Evolutionary conservation across 2,329 filamentous ascomycete genomes (phyloP), one percentile per base, ranked within the genome.

Genomic region (Lasiodiplodia sp.): DNA sequence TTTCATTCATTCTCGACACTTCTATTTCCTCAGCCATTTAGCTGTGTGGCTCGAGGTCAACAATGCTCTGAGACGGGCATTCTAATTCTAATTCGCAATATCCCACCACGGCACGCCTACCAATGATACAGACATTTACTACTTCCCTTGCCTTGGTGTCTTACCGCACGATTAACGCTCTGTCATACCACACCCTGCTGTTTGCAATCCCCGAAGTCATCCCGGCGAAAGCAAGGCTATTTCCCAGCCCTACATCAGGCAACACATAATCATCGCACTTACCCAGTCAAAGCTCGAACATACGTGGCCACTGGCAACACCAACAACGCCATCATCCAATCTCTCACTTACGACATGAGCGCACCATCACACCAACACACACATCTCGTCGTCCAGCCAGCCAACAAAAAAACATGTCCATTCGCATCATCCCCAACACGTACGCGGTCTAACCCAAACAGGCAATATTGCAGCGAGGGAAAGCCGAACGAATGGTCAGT

Each of bases 381-480:
- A 21, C 44, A 16, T 40, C 18, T 47, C 3, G 7, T 21, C 14
- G 7, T 34, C 31, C 7, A 10, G 31, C 44, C 44, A 47, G 7
- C 25, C 7, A 53, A 6, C 51, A 53, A 16, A 53, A 53, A 28
- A 14, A 31, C 38, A 14, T 40, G 4, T 6, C 38, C 38, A 34
- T 34, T 34, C 44, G 5, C 44, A 18, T 5, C 14, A 56, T 28
- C 10, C 53, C 31, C 2, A 18, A 21, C 37, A 44, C 37, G 37
- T 21, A 1, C 31, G 31, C 8, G 28, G 44, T 10, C 57, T 62
- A 62, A 49, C 40, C 40, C 2, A 6, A 49, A 47, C 16, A 52
- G 60, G 60, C n/a, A 64, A 64, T 52, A 52, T 64, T 52, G 47
- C 31, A 52, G 60, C 31, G 47, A 52, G 28, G 44, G 51, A 47